These are phyloP conservation scores for Pythium coloratum DNA, from an alignment of 352 stramenopile species.

Conservation along the genomic window DNA sequence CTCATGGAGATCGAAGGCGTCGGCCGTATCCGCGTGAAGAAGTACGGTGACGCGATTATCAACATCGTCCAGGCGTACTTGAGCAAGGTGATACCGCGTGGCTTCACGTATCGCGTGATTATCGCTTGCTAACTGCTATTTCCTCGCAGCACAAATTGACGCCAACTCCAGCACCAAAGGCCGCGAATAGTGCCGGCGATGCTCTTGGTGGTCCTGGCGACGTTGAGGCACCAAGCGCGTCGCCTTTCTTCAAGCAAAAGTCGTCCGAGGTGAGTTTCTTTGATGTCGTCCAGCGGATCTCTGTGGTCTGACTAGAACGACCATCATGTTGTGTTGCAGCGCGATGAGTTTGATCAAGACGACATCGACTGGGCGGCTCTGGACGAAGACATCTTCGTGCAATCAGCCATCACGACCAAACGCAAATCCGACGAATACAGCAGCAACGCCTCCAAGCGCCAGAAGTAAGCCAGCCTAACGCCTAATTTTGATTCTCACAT, in stretches of 20 bases:
- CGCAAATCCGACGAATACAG: neutral
- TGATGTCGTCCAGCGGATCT: neutral
- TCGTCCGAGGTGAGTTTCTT: slow-evolving; percentile 8
- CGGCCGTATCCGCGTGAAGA: slow-evolving; percentile 81
- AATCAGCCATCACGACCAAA: slow-evolving; percentile 12
- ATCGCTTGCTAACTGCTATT: neutral
- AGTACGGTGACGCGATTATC: slow-evolving; percentile 84
- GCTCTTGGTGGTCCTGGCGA: neutral
- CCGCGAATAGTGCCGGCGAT: neutral
- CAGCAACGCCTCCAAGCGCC: slow-evolving; percentile 8
- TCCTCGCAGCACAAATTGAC: slow-evolving; percentile 60
- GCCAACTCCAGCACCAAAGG: slow-evolving; percentile 31
- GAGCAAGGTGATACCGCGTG: slow-evolving; percentile 45
- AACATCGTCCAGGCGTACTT: slow-evolving; percentile 81
- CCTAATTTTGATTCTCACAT: neutral
- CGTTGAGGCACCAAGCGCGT: slow-evolving; percentile 28
- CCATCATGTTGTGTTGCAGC: neutral
- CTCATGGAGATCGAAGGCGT: slow-evolving; percentile 82
- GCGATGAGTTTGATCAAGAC: slow-evolving; percentile 36
- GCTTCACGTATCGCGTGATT: neutral
- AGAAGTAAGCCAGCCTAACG: slow-evolving; percentile 14
- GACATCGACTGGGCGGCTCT: slow-evolving; percentile 69
- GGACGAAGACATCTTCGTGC: slow-evolving; percentile 34
- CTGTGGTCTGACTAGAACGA: neutral
- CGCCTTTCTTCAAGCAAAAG: slow-evolving; percentile 54